Conservation (phyloP, 768 basidiomycete species). For the Lanmaoa pseudosensibilis region DNA sequence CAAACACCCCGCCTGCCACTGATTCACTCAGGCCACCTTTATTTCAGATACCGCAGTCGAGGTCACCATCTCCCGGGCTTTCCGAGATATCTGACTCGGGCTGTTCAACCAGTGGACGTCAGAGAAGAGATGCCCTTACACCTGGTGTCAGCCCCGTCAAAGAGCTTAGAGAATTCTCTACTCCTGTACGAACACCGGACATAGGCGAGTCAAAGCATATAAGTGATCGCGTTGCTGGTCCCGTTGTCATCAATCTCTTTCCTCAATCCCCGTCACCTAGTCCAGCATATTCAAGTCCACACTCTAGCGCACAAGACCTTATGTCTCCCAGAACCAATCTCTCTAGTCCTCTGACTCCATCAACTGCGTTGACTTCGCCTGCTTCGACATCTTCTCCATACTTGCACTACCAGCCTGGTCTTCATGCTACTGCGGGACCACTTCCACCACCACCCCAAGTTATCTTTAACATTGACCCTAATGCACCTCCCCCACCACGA, state of each 20-base stretch:
- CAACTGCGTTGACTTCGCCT: slow-evolving; percentile 31
- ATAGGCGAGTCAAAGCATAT: slow-evolving; percentile 65
- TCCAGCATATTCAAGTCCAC: slow-evolving; percentile 28
- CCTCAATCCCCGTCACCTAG: slow-evolving; percentile 33
- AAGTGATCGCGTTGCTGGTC: slow-evolving; percentile 58
- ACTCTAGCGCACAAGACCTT: slow-evolving; percentile 28
- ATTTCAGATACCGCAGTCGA: slow-evolving; percentile 39
- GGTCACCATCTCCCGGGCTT: slow-evolving; percentile 32
- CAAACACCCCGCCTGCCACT: slow-evolving; percentile 29
- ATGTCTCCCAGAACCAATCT: slow-evolving; percentile 27
- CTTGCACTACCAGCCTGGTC: slow-evolving; percentile 62
- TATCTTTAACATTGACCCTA: slow-evolving; percentile 47
- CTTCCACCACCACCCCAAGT: slow-evolving; percentile 69
- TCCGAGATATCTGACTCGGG: slow-evolving; percentile 35
- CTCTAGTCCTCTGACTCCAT: slow-evolving; percentile 26
- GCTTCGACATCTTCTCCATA: slow-evolving; percentile 40
- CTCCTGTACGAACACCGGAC: slow-evolving; percentile 52
- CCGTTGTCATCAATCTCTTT: slow-evolving; percentile 54
- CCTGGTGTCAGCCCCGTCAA: slow-evolving; percentile 32
- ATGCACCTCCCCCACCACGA: slow-evolving; percentile 54
- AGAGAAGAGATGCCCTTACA: slow-evolving; percentile 36
- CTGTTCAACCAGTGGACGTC: slow-evolving; percentile 29
- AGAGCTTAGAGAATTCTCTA: slow-evolving; percentile 25
- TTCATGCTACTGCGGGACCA: slow-evolving; percentile 73
- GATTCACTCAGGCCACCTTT: slow-evolving; percentile 37